Evolutionary conservation across 1,284 basidiomycete species (phyloP).

Genomic region (Fomitiporia mediterranea): DNA sequence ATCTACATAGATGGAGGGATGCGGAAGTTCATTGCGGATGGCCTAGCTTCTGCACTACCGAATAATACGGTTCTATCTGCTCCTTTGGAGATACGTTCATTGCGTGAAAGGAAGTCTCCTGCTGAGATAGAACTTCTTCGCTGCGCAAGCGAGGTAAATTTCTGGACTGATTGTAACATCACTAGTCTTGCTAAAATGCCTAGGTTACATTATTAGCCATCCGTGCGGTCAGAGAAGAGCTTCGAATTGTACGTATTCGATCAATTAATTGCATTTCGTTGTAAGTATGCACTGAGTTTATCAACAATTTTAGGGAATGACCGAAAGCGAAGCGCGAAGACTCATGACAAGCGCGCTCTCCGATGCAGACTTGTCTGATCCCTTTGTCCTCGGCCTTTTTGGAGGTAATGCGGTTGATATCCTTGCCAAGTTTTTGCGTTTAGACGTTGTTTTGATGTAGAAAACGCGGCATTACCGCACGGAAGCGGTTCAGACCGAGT

Average conservation of each 20-base stretch:
- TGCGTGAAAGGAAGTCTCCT: slow-evolving; percentile 71
- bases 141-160: slow-evolving; percentile 73
- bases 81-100: slow-evolving; percentile 47
- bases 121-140: slow-evolving; percentile 69
- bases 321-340: slow-evolving; percentile 44
- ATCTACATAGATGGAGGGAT: slow-evolving; percentile 53
- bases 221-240: slow-evolving; percentile 54
- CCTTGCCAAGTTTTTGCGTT: neutral
- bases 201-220: slow-evolving; percentile 76
- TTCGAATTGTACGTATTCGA: slow-evolving; percentile 45
- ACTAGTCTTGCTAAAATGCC: too few relatives aligned
- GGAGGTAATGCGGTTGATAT: slow-evolving; percentile 47
- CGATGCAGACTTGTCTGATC: slow-evolving; percentile 52
- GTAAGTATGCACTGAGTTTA: neutral
- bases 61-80: slow-evolving; percentile 40
- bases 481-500: slow-evolving; percentile 67
- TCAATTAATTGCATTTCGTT: neutral
- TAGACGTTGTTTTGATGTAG: slow-evolving; percentile 35
- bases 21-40: slow-evolving; percentile 37
- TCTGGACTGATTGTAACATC: too few relatives aligned
- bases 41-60: slow-evolving; percentile 35
- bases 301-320: slow-evolving; percentile 41
- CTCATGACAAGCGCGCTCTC: slow-evolving; percentile 54
- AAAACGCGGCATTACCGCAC: slow-evolving; percentile 82
- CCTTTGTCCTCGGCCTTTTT: slow-evolving; percentile 67